Conservation (phyloP, 2,329 filamentous ascomycete genomes). For the Capronia epimyces region DNA sequence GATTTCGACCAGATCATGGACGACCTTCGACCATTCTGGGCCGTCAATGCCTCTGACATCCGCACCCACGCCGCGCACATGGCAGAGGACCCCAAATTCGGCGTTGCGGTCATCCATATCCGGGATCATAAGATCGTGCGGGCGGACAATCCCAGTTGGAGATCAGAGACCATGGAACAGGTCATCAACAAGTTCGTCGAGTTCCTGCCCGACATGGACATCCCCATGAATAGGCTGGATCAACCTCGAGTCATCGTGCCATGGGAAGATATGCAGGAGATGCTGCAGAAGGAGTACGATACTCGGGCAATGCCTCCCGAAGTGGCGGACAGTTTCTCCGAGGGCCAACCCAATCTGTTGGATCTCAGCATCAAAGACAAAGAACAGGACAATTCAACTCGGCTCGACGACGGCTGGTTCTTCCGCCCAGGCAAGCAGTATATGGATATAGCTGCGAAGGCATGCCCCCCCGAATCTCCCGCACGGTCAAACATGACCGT, state of each 20-base stretch:
- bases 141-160: slow-evolving; percentile 38
- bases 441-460: slow-evolving; percentile 55
- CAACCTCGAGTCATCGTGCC: slow-evolving; percentile 59
- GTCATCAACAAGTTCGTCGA: slow-evolving; percentile 50
- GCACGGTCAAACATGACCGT: slow-evolving; percentile 49
- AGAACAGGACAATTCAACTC: slow-evolving; percentile 21
- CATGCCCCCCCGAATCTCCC: slow-evolving; percentile 54
- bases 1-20: slow-evolving; percentile 38
- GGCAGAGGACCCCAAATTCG: slow-evolving; percentile 30
- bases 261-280: slow-evolving; percentile 51
- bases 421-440: slow-evolving; percentile 45
- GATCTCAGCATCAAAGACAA: slow-evolving; percentile 25
- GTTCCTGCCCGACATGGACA: slow-evolving; percentile 59
- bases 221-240: slow-evolving; percentile 61
- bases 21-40: slow-evolving; percentile 38
- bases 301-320: slow-evolving; percentile 43
- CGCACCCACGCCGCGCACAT: slow-evolving; percentile 35
- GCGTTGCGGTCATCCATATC: slow-evolving; percentile 34
- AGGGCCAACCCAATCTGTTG: slow-evolving; percentile 36
- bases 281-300: slow-evolving; percentile 47
- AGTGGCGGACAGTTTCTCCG: slow-evolving; percentile 41
- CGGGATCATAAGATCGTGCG: slow-evolving; percentile 35
- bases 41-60: slow-evolving; percentile 32
- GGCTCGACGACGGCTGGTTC: slow-evolving; percentile 47
- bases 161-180: slow-evolving; percentile 38